These are phyloP conservation scores for Penicillium freii DNA, from an alignment of 2,329 filamentous ascomycete species.

Conservation along the genomic window DNA sequence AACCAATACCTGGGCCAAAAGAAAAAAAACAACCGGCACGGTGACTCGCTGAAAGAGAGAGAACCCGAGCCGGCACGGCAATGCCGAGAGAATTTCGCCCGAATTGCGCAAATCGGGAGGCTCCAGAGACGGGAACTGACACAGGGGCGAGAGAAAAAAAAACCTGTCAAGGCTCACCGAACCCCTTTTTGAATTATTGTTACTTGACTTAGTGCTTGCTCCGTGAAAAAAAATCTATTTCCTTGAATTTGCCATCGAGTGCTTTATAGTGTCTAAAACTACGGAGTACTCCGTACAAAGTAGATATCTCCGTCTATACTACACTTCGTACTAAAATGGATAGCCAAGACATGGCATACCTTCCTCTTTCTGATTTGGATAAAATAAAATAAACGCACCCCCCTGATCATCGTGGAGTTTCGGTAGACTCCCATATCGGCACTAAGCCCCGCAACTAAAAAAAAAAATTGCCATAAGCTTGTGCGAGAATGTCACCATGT, in stretches of 20 bases:
- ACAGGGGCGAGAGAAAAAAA: background rate
- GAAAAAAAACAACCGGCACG: background rate
- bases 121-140: conserved; percentile 22
- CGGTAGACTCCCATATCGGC: conserved; percentile 14
- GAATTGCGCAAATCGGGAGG: conserved; percentile 19
- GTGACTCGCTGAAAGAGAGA: background rate
- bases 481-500: conserved; percentile 17
- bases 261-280: background rate
- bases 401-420: conserved; percentile 18
- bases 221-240: conserved; percentile 16
- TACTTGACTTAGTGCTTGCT: conserved; percentile 17
- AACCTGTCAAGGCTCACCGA: conserved; percentile 11
- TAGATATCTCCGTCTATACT: background rate
- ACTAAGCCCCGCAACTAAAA: conserved; percentile 21
- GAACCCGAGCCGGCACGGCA: conserved; percentile 19
- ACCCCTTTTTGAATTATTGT: conserved; percentile 11
- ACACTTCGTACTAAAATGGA: background rate
- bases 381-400: conserved; percentile 9
- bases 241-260: background rate
- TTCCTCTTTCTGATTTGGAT: conserved; percentile 5
- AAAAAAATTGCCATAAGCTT: background rate
- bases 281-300: background rate
- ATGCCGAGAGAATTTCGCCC: conserved; percentile 22
- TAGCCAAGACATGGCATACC: conserved; percentile 7
- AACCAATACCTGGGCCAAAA: background rate